Conservation (phyloP, 2,329 filamentous ascomycete genomes). For the Ascochyta rabiei region DNA sequence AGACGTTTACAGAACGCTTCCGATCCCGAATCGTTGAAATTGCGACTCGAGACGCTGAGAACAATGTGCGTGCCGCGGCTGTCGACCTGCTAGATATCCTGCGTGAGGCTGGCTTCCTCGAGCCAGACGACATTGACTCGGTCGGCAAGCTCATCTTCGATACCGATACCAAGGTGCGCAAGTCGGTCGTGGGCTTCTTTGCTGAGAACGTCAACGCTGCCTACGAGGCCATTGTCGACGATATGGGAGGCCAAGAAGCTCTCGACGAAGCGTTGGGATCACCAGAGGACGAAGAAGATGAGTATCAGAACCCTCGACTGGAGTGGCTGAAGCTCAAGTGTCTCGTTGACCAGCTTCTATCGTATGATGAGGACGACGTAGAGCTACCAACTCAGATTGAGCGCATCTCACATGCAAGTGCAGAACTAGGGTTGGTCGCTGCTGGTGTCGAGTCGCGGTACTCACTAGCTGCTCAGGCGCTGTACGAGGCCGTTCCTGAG, state of each 20-base stretch:
- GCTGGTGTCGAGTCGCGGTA: slow-evolving; percentile 78
- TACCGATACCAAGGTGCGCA: slow-evolving; percentile 80
- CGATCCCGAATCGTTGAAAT: slow-evolving; percentile 88
- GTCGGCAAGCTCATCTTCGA: slow-evolving; percentile 91
- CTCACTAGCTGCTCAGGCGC: slow-evolving; percentile 80
- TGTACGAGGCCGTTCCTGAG: slow-evolving; percentile 82
- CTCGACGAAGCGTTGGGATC: slow-evolving; percentile 76
- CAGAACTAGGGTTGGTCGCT: slow-evolving; percentile 59
- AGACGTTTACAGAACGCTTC: slow-evolving; percentile 93
- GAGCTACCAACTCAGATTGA: slow-evolving; percentile 60
- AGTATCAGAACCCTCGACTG: slow-evolving; percentile 75
- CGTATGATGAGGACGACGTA: slow-evolving; percentile 75
- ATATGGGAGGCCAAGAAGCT: slow-evolving; percentile 78
- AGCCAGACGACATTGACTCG: slow-evolving; percentile 88
- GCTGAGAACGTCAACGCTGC: slow-evolving; percentile 83
- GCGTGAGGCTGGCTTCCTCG: slow-evolving; percentile 82
- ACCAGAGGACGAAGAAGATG: slow-evolving; percentile 72
- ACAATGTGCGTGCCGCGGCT: slow-evolving; percentile 77
- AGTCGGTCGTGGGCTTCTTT: slow-evolving; percentile 89
- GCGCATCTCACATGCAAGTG: slow-evolving; percentile 48
- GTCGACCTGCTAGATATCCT: slow-evolving; percentile 83
- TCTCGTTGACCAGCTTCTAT: slow-evolving; percentile 79
- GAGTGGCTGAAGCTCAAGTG: slow-evolving; percentile 94
- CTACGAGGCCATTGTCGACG: slow-evolving; percentile 79
- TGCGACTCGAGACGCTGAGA: slow-evolving; percentile 82